Evolutionary conservation across 805 yeast species (phyloP), one percentile per base, ranked within the genome.

Genomic region (Cyberlindnera americana): DNA sequence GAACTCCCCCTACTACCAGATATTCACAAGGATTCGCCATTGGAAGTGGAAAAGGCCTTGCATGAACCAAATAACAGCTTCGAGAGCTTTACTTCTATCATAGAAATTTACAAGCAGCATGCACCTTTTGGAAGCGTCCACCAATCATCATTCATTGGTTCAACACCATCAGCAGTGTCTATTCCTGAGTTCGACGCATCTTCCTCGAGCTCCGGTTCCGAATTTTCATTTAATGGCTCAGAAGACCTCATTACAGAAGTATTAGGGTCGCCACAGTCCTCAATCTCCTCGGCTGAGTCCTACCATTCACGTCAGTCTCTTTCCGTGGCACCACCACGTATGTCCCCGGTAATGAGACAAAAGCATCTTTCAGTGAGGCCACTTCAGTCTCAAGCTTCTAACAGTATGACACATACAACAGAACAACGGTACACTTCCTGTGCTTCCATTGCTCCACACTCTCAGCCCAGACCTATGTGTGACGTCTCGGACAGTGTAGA

Each of bases 51-150:
- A 5, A 33, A 24, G 16, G 4, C 28, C 7, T 16, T 16, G 5
- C 21, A 24, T 13, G 29, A 11, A 5, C 35, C 19, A 12, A 31
- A 19, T n/a, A n/a, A 17, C 10, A 31, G 29, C 12, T 3, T 9
- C 6, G 19, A 31, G 15, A 33, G 44, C 35, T 41, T 37, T 35
- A 25, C 38, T 5, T 38, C 41, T n/a, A 46, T 46, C 28, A 46
- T 46, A 7, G 43, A 43, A 23, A 38, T 46, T n/a, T 46, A 46
- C 43, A 41, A 37, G 21, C 41, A 46, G 18, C 29, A 38, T 12
- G 37, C 48, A 11, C 49, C 49, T 19, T 40, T 43, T 19, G 36
- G 40, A 8, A 17, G 7, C 15, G 30, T 31, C 11, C 5, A n/a
- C 5, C 30, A 18, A 8, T 13, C 35, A 5, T 19, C 39, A n/a